A percentile compares a stretch with the other conserved stretches of the same genome.
phyloP scores from a whole-genome alignment of 345 rosid species.

The Gossypium mustelinum region DNA sequence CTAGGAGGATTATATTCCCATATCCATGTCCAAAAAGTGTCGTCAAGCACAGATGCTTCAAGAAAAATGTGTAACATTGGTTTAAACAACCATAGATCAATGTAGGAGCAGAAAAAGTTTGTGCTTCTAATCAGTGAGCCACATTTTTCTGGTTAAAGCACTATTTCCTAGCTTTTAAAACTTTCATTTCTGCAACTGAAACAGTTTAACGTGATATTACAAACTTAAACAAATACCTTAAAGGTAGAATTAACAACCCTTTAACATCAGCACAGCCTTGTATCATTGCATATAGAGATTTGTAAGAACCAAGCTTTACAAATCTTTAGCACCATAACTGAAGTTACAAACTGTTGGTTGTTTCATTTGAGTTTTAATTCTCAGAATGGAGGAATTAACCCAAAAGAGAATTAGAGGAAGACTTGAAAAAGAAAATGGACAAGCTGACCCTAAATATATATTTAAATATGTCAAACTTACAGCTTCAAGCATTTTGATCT shows the following conservation, averaged over 20 bases:
- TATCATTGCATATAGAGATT: neutral
- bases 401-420: neutral
- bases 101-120: neutral
- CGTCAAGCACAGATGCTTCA: neutral
- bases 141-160: neutral
- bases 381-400: neutral
- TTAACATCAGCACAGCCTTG: neutral
- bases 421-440: neutral
- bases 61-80: neutral
- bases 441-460: neutral
- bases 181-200: neutral
- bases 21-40: neutral
- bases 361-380: neutral
- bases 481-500: slow-evolving; percentile 97
- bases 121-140: neutral
- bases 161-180: neutral
- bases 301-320: neutral
- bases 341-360: neutral
- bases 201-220: neutral
- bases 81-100: neutral
- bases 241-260: neutral
- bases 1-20: neutral
- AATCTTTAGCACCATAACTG: neutral
- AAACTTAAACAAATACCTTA: neutral
- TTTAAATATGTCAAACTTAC: slow-evolving; percentile 44